phyloP scores from a whole-genome alignment of 164 flowering plant species.

The Dillenia suffruticosa region DNA sequence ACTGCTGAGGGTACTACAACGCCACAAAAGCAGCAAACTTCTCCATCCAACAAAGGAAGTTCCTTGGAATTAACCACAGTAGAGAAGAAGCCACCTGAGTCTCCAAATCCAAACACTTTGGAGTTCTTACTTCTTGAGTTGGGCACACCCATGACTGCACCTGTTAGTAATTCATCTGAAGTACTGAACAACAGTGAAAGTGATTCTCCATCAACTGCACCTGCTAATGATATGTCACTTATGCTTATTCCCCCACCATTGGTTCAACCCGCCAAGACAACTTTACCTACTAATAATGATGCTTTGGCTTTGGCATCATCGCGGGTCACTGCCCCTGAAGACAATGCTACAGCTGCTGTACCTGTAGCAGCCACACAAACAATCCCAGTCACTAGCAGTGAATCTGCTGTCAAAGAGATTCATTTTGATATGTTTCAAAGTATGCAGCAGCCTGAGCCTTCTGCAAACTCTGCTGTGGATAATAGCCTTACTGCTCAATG shows the following conservation, averaged over 20 bases:
- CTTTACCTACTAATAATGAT: no score
- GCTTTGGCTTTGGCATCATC: no score
- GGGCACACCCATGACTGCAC: conserved; percentile 17
- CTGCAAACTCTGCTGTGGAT: conserved; percentile 7
- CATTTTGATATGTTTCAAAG: no score
- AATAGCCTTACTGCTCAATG: conserved; percentile 8
- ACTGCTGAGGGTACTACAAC: conserved; percentile 16
- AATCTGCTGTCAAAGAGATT: no score
- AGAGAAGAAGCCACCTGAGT: conserved; percentile 7
- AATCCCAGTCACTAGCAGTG: no score
- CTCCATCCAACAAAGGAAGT: conserved; percentile 12
- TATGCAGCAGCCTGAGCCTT: conserved; percentile 13
- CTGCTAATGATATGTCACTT: no score
- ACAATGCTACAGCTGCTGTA: conserved; percentile 9
- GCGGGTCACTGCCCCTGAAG: not conserved
- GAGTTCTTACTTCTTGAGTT: conserved; percentile 37
- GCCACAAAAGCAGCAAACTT: conserved; percentile 10
- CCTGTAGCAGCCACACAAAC: not conserved
- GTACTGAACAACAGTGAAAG: no score
- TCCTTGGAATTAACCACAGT: conserved; percentile 13
- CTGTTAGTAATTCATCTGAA: conserved; percentile 8
- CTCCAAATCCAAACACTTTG: conserved; percentile 24
- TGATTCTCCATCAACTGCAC: no score
- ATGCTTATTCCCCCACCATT: no score
- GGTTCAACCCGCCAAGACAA: no score